Conservation (phyloP, 768 basidiomycete genomes). For the Amanita molliuscula region DNA sequence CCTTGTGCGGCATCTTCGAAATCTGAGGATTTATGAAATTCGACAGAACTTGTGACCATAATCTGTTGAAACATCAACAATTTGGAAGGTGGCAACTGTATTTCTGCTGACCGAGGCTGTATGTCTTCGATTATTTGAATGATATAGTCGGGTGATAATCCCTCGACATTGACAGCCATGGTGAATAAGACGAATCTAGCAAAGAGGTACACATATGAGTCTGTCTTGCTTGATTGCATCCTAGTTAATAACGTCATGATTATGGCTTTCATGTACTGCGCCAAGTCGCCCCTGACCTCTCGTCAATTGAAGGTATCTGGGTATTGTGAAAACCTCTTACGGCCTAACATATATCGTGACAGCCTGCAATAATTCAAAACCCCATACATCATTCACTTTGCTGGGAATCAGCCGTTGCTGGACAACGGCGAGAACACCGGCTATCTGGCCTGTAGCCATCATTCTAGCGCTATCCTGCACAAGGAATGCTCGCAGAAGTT, state of each 20-base stretch:
- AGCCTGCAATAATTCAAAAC: slow-evolving; percentile 79
- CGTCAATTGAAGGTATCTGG: neutral
- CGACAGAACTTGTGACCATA: slow-evolving; percentile 73
- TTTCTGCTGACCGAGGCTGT: slow-evolving; percentile 60
- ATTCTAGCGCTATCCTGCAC: slow-evolving; percentile 59
- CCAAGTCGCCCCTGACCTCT: slow-evolving; percentile 43
- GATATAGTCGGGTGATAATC: slow-evolving; percentile 70
- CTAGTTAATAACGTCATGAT: slow-evolving; percentile 75
- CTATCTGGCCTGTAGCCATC: slow-evolving; percentile 59
- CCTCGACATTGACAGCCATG: slow-evolving; percentile 65
- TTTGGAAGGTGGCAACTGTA: neutral
- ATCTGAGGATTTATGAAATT: slow-evolving; percentile 76
- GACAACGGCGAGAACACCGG: slow-evolving; percentile 72
- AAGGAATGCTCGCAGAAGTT: slow-evolving; percentile 78
- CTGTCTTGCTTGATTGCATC: slow-evolving; percentile 82
- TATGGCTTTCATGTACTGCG: slow-evolving; percentile 64
- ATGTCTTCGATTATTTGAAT: slow-evolving; percentile 74
- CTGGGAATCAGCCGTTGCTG: slow-evolving; percentile 87
- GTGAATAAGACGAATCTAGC: slow-evolving; percentile 68
- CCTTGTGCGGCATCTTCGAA: slow-evolving; percentile 70
- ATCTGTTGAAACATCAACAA: slow-evolving; percentile 16
- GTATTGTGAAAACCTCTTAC: slow-evolving; percentile 36
- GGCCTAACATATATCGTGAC: slow-evolving; percentile 63
- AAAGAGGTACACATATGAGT: slow-evolving; percentile 78
- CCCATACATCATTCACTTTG: slow-evolving; percentile 83